Percentiles rank a stretch among this genome's conserved stretches.
Conservation (phyloP, 306 rosid species). For the Cicer chorassanicum region DNA sequence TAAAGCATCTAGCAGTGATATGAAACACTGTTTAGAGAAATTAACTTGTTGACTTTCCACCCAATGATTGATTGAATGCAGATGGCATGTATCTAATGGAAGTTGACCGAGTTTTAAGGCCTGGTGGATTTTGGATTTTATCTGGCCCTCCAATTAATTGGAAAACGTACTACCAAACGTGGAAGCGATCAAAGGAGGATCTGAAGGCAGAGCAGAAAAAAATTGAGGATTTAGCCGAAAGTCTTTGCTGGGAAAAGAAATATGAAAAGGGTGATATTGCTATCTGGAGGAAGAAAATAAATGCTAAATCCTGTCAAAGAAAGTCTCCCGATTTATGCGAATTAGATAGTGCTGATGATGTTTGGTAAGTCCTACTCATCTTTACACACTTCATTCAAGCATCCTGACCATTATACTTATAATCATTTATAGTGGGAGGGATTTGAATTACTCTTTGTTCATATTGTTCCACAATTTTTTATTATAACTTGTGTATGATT, state of each 20-base stretch:
- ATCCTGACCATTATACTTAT: not conserved
- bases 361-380: conserved; percentile 65
- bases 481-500: not conserved
- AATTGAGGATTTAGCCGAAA: conserved; percentile 81
- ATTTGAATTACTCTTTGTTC: not conserved
- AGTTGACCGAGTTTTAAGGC: conserved; percentile 96
- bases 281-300: conserved; percentile 77
- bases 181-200: conserved; percentile 90
- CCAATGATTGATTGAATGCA: conserved; percentile 51
- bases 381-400: conserved; percentile 7
- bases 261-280: conserved; percentile 97
- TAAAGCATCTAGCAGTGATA: not conserved
- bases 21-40: conserved; percentile 13
- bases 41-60: conserved; percentile 33
- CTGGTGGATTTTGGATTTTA: conserved; percentile 95
- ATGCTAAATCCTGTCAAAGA: conserved; percentile 70
- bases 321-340: conserved; percentile 58
- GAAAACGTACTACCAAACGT: conserved; percentile 88
- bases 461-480: conserved; percentile 6
- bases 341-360: conserved; percentile 70
- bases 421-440: not conserved
- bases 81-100: conserved; percentile 91
- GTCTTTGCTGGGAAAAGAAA: conserved; percentile 97
- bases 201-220: conserved; percentile 80
- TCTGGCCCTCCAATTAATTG: conserved; percentile 99